Conservation (phyloP, 116 monocot species). For the Zostera marina region DNA sequence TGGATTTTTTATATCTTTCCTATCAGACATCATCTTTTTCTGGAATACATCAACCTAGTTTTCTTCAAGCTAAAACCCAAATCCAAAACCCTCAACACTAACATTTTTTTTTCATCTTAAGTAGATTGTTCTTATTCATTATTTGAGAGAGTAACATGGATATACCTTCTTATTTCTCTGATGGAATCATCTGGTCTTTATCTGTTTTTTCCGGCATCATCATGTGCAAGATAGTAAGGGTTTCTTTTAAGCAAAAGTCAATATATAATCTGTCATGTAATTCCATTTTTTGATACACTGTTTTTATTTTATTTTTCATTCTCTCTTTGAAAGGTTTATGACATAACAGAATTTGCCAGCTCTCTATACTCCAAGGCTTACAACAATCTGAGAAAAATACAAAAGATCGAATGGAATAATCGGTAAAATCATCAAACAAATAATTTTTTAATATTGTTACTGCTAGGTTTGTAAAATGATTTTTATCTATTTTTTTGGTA, state of each 20-base stretch:
- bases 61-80: too few species aligned
- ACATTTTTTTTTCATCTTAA: background rate
- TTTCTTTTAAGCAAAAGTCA: background rate
- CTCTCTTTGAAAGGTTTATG: slow-evolving; percentile 43
- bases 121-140: background rate
- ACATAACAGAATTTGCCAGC: slow-evolving; percentile 38
- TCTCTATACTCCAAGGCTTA: slow-evolving; percentile 34
- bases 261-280: background rate
- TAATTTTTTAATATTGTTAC: background rate
- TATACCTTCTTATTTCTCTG: slow-evolving; percentile 9
- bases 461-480: background rate
- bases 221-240: slow-evolving; percentile 67
- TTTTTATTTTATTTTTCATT: slow-evolving; percentile 7
- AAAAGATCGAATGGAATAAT: slow-evolving; percentile 84
- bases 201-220: slow-evolving; percentile 47
- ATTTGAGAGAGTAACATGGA: background rate
- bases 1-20: too few species aligned
- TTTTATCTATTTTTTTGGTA: background rate
- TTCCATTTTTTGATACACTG: background rate
- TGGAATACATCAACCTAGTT: too few species aligned
- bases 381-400: slow-evolving; percentile 23
- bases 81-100: background rate
- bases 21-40: too few species aligned
- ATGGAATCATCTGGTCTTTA: slow-evolving; percentile 41
- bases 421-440: slow-evolving; percentile 15